Percentiles rank a stretch among this genome's conserved stretches.
Conservation (phyloP, 257 asterid genomes). For the Solanum tarijense region DNA sequence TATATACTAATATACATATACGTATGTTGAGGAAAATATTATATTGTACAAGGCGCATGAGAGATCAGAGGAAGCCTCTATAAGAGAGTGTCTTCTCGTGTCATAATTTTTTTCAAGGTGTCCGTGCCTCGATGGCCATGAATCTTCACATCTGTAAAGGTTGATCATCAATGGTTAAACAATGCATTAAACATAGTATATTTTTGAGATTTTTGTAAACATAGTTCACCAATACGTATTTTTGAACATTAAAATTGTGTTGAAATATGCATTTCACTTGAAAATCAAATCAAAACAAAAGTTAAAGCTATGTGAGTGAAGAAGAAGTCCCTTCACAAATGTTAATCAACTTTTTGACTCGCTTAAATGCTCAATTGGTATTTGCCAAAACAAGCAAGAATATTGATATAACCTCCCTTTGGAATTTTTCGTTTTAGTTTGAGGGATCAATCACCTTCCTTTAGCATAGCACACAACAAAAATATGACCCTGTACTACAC, state of each 20-base stretch:
- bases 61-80: too few species aligned
- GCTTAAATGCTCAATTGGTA: neutral
- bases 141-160: neutral
- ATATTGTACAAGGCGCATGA: too few species aligned
- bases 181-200: too few species aligned
- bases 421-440: neutral
- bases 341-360: neutral
- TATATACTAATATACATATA: too few species aligned
- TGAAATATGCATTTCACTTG: neutral
- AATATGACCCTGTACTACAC: neutral
- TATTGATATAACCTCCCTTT: neutral
- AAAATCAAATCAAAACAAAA: too few species aligned
- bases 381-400: neutral
- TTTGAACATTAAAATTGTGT: neutral
- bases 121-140: neutral
- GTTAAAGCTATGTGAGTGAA: neutral
- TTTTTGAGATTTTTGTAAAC: too few species aligned
- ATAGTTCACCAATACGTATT: neutral
- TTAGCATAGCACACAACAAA: neutral
- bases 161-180: neutral
- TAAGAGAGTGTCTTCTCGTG: too few species aligned
- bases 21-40: too few species aligned
- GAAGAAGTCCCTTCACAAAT: neutral
- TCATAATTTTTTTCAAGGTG: too few species aligned
- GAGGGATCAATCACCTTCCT: neutral